Percentiles rank a stretch among this genome's conserved stretches.
Conservation (phyloP, 2,329 filamentous ascomycete species). For the Epichloe baconii region DNA sequence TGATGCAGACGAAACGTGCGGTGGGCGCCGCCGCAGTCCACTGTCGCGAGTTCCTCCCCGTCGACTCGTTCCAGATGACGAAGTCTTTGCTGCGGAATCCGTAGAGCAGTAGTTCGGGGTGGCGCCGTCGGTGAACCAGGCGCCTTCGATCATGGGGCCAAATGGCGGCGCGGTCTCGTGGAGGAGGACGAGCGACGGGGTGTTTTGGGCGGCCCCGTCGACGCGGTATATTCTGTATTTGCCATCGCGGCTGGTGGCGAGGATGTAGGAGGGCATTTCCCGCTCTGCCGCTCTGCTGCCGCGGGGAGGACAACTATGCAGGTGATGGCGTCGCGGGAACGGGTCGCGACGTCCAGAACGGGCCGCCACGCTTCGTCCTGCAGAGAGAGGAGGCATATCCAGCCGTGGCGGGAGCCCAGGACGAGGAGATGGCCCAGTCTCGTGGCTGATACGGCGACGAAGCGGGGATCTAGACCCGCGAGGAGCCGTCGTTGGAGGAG, state of each 20-base stretch:
- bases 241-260: constrained; percentile 68
- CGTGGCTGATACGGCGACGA: constrained; percentile 35
- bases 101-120: constrained; percentile 52
- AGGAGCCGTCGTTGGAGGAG: constrained; percentile 18
- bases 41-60: constrained; percentile 52
- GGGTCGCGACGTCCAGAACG: constrained; percentile 24
- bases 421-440: constrained; percentile 29
- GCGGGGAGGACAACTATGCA: constrained; percentile 39
- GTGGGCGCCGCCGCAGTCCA: constrained; percentile 78
- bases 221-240: constrained; percentile 53
- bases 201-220: constrained; percentile 10
- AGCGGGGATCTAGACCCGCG: constrained; percentile 31
- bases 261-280: constrained; percentile 29
- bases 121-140: constrained; percentile 37
- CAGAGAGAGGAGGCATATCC: constrained; percentile 23
- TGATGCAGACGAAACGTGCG: constrained; percentile 51
- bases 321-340: constrained; percentile 53
- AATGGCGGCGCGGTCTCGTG: constrained; percentile 60
- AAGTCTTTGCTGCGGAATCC: constrained; percentile 75
- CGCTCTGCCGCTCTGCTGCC: constrained; percentile 6
- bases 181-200: constrained; percentile 31
- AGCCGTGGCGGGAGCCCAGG: constrained; percentile 41
- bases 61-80: constrained; percentile 66
- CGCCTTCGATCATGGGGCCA: constrained; percentile 62
- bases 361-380: constrained; percentile 15